Evolutionary conservation across 768 basidiomycete genomes (phyloP).

Genomic region (Tubosaeta sp.): DNA sequence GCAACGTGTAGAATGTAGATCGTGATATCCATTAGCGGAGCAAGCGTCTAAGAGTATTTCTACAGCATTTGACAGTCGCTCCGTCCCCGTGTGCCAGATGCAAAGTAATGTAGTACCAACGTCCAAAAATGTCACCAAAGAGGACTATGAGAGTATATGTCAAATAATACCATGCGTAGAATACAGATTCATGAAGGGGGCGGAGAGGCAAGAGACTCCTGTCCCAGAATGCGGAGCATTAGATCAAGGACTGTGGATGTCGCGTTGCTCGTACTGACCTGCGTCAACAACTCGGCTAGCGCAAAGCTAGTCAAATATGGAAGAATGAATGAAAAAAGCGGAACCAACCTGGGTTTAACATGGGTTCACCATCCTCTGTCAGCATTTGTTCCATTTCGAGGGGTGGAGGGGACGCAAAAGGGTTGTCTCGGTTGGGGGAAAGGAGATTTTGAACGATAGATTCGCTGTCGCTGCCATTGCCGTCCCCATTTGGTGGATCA

Average conservation of each 20-base stretch:
- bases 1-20: constrained; percentile 2
- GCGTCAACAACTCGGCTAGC: constrained; percentile 55
- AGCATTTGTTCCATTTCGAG: constrained; percentile 52
- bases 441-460: constrained; percentile 13
- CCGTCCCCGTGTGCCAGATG: constrained; percentile 15
- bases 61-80: constrained; percentile 11
- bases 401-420: constrained; percentile 30
- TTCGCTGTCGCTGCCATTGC: constrained; percentile 14
- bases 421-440: constrained; percentile 17
- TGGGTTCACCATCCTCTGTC: constrained; percentile 61
- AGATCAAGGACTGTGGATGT: constrained; percentile 21
- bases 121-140: constrained; percentile 7
- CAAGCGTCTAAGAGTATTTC: constrained; percentile 11
- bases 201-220: constrained; percentile 71
- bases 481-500: constrained; percentile 7
- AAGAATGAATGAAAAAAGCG: not conserved
- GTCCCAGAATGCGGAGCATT: constrained; percentile 22
- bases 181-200: constrained; percentile 45
- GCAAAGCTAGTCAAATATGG: constrained; percentile 3
- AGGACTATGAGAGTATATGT: constrained; percentile 19
- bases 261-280: constrained; percentile 37
- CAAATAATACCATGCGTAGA: constrained; percentile 21
- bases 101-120: constrained; percentile 23
- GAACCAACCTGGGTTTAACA: constrained; percentile 61
- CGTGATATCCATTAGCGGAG: constrained; percentile 20